Base-by-base conservation (phyloP, 1,139 yeast genomes). In the Diutina pseudorugosa region DNA sequence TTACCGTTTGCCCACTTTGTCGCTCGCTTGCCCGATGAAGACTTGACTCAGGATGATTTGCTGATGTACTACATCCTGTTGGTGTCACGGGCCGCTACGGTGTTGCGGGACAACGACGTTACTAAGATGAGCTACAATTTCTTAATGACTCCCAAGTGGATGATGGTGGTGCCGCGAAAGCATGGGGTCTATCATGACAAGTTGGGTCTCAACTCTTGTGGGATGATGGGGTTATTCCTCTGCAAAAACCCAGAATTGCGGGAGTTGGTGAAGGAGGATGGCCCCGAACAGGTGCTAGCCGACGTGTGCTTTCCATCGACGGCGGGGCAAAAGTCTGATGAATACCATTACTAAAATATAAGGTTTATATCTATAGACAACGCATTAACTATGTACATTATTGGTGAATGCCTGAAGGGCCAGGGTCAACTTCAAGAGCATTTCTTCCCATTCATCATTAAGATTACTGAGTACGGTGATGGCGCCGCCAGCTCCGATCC, bases 401-500 rank as follows among this genome's bases (percentile, higher is more conserved):
- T 25, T 45, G n/a, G 49, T 45, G 23, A 54, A 86, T 11, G 83
- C 79, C 59, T 82, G 90, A 52, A 86, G 66, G 12, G 95, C 95
- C 63, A 94, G 83, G 50, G 81, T 80, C 41, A 93, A 71, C 64
- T 94, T 94, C 25, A 86, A 71, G 53, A 76, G 67, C 96, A 94
- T 86, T 65, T 94, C 99, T 41, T 89, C 91, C 88, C 95, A 89
- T 66, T 94, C 99, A 2, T 83, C 93, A 20, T 79, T 78, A 8
- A 75, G 73, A 25, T 89, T 83, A 64, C 96, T 88, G 55, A 94
- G 71, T 2, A 90, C 94, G 0, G 98, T 93, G 54, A 94, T 84
- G 33, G 98, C 99, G 8, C 99, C 99, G 11, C 99, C 99, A 8
- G 98, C 98, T 2, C 99, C 99, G 55, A 93, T 80, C 58, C 91